phyloP scores from a whole-genome alignment of 106 monocot species.

The Triglochin maritima region DNA sequence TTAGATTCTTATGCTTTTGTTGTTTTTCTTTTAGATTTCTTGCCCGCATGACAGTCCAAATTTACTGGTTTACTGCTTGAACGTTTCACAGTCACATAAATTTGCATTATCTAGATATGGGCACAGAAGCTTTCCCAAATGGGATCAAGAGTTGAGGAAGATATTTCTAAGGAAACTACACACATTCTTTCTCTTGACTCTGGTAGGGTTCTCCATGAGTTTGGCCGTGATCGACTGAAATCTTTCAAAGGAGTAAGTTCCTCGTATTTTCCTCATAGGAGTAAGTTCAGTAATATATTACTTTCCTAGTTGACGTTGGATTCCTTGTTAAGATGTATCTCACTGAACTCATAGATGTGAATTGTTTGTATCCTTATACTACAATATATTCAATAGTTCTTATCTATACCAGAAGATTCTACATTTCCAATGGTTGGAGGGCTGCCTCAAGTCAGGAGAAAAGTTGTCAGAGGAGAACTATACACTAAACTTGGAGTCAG shows the following conservation, averaged over 20 bases:
- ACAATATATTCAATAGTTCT: not conserved
- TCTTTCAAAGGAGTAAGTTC: conserved; percentile 41
- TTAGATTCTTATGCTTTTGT: not conserved
- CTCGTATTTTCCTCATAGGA: not conserved
- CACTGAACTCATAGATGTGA: too few species aligned
- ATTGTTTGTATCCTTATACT: not conserved
- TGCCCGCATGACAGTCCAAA: too few species aligned
- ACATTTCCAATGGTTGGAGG: conserved; percentile 61
- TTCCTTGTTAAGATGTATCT: too few species aligned
- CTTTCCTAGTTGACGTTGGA: too few species aligned
- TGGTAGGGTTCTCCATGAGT: conserved; percentile 25
- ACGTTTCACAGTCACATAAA: not conserved
- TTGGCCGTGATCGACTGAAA: conserved; percentile 24
- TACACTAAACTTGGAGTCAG: conserved; percentile 20
- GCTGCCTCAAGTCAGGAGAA: conserved; percentile 63
- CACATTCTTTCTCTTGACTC: conserved; percentile 54
- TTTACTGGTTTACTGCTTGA: too few species aligned
- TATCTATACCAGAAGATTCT: conserved; percentile 40
- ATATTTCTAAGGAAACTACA: conserved; percentile 34
- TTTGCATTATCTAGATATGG: conserved; percentile 42
- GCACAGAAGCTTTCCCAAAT: conserved; percentile 62
- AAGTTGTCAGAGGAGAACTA: conserved; percentile 38
- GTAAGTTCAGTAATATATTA: too few species aligned
- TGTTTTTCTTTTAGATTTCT: not conserved
- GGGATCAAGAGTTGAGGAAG: conserved; percentile 58